A percentile compares a stretch with the other conserved stretches of the same genome.
Evolutionary conservation across 495 filamentous ascomycete species (phyloP).

Genomic region (Mycothermus thermophilus): DNA sequence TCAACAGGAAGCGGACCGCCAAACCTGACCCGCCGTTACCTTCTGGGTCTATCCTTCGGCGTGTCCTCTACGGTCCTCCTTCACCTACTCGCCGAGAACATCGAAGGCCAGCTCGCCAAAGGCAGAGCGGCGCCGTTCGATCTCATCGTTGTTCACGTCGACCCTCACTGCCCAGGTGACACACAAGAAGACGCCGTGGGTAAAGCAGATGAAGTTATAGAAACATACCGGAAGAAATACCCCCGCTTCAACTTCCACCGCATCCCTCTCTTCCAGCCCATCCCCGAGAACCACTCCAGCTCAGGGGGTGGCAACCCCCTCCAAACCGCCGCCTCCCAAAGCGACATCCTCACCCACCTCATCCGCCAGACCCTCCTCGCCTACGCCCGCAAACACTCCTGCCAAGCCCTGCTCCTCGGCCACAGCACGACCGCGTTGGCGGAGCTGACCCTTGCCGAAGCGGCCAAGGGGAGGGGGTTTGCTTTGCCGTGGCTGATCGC

Average conservation of each 20-base stretch:
- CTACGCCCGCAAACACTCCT: slow-evolving; percentile 43
- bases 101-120: slow-evolving; percentile 43
- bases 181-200: background rate
- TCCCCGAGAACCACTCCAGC: slow-evolving; percentile 38
- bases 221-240: slow-evolving; percentile 24
- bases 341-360: slow-evolving; percentile 58
- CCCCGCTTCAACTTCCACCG: slow-evolving; percentile 43
- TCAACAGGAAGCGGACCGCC: slow-evolving; percentile 26
- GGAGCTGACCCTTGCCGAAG: slow-evolving; percentile 69
- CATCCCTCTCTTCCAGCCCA: slow-evolving; percentile 38
- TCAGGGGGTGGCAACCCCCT: slow-evolving; percentile 40
- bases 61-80: slow-evolving; percentile 67
- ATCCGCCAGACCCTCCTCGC: slow-evolving; percentile 55
- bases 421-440: slow-evolving; percentile 80
- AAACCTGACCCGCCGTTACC: slow-evolving; percentile 35
- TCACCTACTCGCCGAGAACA: slow-evolving; percentile 56
- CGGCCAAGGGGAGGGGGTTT: slow-evolving; percentile 80
- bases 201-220: background rate
- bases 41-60: slow-evolving; percentile 74
- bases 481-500: slow-evolving; percentile 66
- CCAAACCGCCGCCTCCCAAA: slow-evolving; percentile 59
- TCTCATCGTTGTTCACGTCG: slow-evolving; percentile 53
- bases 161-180: slow-evolving; percentile 11
- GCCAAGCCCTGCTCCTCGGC: slow-evolving; percentile 63
- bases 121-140: slow-evolving; percentile 46